A percentile compares a stretch with the other conserved stretches of the same genome.
Conservation (phyloP, 768 basidiomycete genomes). For the Pluteus cervinus region DNA sequence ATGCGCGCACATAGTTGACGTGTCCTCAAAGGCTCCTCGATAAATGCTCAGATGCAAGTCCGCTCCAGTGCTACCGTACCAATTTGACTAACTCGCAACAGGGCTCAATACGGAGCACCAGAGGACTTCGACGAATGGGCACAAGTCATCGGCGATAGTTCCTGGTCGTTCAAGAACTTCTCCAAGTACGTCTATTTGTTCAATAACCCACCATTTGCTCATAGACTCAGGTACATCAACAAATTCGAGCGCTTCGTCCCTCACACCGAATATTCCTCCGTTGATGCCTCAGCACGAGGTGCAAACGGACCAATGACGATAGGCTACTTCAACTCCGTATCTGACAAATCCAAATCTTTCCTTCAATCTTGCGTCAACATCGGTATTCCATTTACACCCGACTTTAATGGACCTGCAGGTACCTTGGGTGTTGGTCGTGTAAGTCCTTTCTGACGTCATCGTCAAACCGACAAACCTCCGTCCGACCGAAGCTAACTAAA, state of each 20-base stretch:
- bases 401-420: constrained; percentile 55
- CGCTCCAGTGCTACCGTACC: neutral
- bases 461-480: neutral
- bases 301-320: constrained; percentile 50
- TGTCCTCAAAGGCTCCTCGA: constrained; percentile 45
- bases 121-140: constrained; percentile 72
- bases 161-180: constrained; percentile 59
- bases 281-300: constrained; percentile 45
- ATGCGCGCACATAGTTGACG: no score
- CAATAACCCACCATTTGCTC: constrained; percentile 4
- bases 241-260: constrained; percentile 62
- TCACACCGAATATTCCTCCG: constrained; percentile 42
- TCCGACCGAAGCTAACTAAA: no score
- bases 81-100: constrained; percentile 7
- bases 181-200: constrained; percentile 26
- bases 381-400: constrained; percentile 55
- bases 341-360: constrained; percentile 43
- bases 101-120: constrained; percentile 65
- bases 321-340: constrained; percentile 48
- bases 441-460: no score
- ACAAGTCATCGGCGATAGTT: constrained; percentile 41
- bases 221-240: constrained; percentile 46
- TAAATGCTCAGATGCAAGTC: constrained; percentile 54
- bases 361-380: constrained; percentile 45
- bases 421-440: constrained; percentile 60